Evolutionary conservation across 352 stramenopile genomes (phyloP), one percentile per base, ranked within the genome.

Genomic region (Phytophthora citrophthora): DNA sequence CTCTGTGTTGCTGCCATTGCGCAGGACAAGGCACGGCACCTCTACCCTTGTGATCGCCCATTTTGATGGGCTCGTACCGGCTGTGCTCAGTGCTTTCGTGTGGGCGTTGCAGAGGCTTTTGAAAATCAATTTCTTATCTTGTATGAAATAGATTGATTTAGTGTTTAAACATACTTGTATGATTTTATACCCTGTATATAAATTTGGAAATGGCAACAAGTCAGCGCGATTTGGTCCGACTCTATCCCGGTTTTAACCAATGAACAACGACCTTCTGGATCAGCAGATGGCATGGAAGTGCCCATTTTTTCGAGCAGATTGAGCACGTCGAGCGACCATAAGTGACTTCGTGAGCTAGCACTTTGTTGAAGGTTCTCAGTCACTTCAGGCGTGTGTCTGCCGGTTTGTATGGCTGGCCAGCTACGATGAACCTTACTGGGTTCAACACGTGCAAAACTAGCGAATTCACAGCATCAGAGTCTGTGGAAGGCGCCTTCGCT

Each of bases 11-110:
- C 31, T 20, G 23, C 12, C 39, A 62, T 54, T 41, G 49, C 57
- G 47, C 24, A 31, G 47, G 57, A 60, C 40, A 52, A 60, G 51
- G 54, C 26, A 29, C 41, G 41, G 24, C 47, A 56, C 60, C 59
- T 72, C 51, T 68, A 72, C 64, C 34, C 36, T 9, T 13, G 29
- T 31, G 61, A 68, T 70, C 61, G 31, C 46, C 44, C 11, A 39
- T 55, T 61, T 59, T 60, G 61, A 64, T 70, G 47, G 61, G 47
- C 41, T 41, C 3, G 49, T 7, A 29, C 36, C 38, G 61, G 29
- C 38, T 62, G 16, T 60, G 49, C 13, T 3, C 11, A 11, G 3
- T 16, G 7, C 9, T 38, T 44, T 62, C 34, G 54, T 62, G 44
- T 54, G 54, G 54, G 15, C 34, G 26, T 32, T 15, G 13, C 6